A percentile compares a stretch with the other conserved stretches of the same genome.
phyloP scores from a whole-genome alignment of 176 grass and related monocot species.

The Themeda triandra region DNA sequence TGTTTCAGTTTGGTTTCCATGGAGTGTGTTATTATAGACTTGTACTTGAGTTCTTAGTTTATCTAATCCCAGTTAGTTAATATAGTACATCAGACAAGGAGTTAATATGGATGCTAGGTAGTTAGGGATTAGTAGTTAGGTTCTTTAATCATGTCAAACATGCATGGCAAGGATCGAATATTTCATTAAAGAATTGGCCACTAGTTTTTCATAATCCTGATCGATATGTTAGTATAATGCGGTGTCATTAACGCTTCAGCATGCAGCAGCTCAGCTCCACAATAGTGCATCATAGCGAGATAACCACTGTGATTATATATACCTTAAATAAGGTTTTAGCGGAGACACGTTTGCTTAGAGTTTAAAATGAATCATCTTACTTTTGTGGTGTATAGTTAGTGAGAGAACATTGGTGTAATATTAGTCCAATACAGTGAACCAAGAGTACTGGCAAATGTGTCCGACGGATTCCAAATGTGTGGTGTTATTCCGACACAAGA shows the following conservation, averaged over 20 bases:
- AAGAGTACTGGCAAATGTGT: conserved; percentile 16
- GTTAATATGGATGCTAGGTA: conserved; percentile 38
- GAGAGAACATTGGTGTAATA: conserved; percentile 17
- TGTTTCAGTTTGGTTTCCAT: conserved; percentile 26
- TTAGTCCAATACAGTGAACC: conserved; percentile 37
- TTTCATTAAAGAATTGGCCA: conserved; percentile 30
- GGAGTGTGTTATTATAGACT: background rate
- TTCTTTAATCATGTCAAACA: conserved; percentile 53
- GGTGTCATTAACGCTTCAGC: conserved; percentile 16
- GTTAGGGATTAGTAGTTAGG: conserved; percentile 41
- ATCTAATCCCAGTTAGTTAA: conserved; percentile 38
- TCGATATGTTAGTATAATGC: background rate
- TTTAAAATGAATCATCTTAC: conserved; percentile 10
- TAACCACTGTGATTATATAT: conserved; percentile 35
- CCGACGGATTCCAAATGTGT: conserved; percentile 41
- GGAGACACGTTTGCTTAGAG: conserved; percentile 9
- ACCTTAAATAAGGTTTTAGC: conserved; percentile 1
- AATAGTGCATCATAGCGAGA: conserved; percentile 12
- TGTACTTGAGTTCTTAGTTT: conserved; percentile 44
- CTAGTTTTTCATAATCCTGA: conserved; percentile 15
- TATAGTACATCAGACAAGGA: conserved; percentile 32
- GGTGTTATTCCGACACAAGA: conserved; percentile 58
- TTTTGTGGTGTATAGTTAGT: conserved; percentile 23
- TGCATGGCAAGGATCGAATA: conserved; percentile 26
- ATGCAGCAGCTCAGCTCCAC: background rate